phyloP scores from a whole-genome alignment of 345 rosid species.

The Isatis tinctoria region DNA sequence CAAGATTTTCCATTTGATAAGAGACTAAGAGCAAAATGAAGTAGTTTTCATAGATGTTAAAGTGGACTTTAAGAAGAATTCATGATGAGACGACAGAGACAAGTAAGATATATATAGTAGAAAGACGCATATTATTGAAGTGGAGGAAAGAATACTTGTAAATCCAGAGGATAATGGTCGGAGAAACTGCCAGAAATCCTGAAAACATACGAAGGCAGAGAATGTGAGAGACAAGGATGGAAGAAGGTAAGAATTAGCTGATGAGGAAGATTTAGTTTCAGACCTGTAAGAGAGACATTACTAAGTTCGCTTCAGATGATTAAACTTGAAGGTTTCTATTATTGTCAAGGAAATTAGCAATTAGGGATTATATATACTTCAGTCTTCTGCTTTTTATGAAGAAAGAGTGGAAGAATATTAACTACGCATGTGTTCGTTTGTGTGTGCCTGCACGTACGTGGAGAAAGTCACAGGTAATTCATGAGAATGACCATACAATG shows the following conservation, averaged over 20 bases:
- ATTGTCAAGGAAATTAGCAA: not conserved
- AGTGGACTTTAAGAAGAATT: not conserved
- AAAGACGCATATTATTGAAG: not conserved
- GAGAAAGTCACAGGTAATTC: conserved; percentile 19
- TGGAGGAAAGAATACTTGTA: not conserved
- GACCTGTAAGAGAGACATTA: conserved; percentile 33
- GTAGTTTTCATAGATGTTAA: not conserved
- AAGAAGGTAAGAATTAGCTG: not conserved
- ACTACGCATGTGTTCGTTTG: not conserved
- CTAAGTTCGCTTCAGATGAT: not conserved
- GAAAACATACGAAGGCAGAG: not conserved
- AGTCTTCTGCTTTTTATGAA: not conserved
- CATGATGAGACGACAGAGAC: not conserved
- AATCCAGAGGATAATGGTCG: conserved; percentile 22
- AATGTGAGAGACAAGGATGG: not conserved
- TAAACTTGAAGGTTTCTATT: not conserved
- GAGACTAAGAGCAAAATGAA: not conserved
- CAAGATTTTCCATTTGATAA: not conserved
- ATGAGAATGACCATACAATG: conserved; percentile 19
- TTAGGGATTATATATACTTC: not conserved
- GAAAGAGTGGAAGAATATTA: conserved; percentile 5
- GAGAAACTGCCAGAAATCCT: conserved; percentile 32
- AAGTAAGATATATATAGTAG: not conserved
- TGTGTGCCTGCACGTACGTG: conserved; percentile 29
- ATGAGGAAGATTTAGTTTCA: not conserved